Evolutionary conservation across 768 basidiomycete genomes (phyloP), one percentile per base, ranked within the genome.

Genomic region (Tulasnella sp.): DNA sequence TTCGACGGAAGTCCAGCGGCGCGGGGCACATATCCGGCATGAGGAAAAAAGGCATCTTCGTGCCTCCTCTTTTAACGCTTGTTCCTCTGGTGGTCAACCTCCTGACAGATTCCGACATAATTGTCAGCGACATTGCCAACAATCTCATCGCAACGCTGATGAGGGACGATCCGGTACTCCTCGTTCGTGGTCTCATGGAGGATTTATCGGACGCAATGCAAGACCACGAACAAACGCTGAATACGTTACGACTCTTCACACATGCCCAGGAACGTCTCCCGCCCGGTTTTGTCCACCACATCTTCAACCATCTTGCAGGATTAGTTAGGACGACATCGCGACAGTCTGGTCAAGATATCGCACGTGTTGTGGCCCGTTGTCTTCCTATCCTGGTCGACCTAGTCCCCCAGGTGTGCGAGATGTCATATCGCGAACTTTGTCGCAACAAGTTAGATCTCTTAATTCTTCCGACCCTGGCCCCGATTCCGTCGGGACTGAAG

Each of bases 221-320:
- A 64, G 86, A 87, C 67, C 81, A 89, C 12, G 78, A 83, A 1
- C 79, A 82, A 6, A 90, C 90, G 0, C 83, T 89, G 52, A 83
- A 86, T 0, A 85, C 86, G 1, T 82, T 93, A 37, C 85, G 88
- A 19, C 85, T 86, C 5, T 86, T 91, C 68, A 79, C 92, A 22
- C 89, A 91, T 80, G 82, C 88, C 37, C 87, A 87, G 72, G 81
- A 84, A 8, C 79, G 83, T 14, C 83, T 93, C 8, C 91, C 92
- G 1, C 91, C 90, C 1, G 85, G 88, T 0, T 84, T 90, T 83
- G 83, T 89, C 0, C 89, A 93, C 81, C 85, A 88, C 79, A 80
- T 91, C 25, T 90, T 93, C 84, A 93, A 92, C 80, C 87, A 90
- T 79, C 81, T 93, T 8, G 86, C 89, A 14, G 92, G 92, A 0